Base-by-base conservation (phyloP, 257 asterid species). In the Petunia secreta region DNA sequence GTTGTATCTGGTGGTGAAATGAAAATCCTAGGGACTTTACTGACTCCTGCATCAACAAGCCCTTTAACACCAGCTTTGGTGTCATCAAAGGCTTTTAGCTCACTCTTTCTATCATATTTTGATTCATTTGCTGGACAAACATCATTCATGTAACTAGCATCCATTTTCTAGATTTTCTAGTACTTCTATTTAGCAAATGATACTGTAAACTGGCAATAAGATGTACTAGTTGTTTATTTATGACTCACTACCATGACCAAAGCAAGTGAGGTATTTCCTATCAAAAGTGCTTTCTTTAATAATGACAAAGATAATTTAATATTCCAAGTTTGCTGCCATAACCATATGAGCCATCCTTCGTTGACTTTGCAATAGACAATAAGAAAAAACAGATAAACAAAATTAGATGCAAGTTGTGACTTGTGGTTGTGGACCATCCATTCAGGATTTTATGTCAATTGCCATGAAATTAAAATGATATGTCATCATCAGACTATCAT, bases 1-100 rank as follows among this genome's bases (percentile, higher is more conserved):
- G 50, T 5, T 44, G 37, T 5, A 43, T 74, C 83, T 36, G 64
- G 77, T 11, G 82, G 81, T 65, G 65, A 46, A 40, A 78, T 52
- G 76, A 84, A 84, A 36, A 81, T 71, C 5, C 68, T 40, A 40
- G 87, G 87, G 79, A 84, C 62, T 40, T 81, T 67, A 4, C 77
- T 48, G 44, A 75, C 48, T 55, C 85, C 87, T 43, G 83, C 73
- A 79, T 84, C 86, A 10, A 80, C 86, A 13, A 83, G 82, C 6
- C 86, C 86, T 43, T 83, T 83, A 43, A 83, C 87, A 37, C 85
- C 87, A 39, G 85, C 69, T 63, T 75, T 74, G 39, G 87, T 81
- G 58, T 81, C 87, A 37, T 81, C 87, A 71, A 84, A 84, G 2
- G 65, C 87, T 74, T 75, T 81, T 65, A 81, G 10, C 43, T 84